A percentile compares a stretch with the other conserved stretches of the same genome.
These are phyloP conservation scores for Hemileia vastatrix DNA, from an alignment of 1,284 basidiomycete species.

Conservation along the genomic window DNA sequence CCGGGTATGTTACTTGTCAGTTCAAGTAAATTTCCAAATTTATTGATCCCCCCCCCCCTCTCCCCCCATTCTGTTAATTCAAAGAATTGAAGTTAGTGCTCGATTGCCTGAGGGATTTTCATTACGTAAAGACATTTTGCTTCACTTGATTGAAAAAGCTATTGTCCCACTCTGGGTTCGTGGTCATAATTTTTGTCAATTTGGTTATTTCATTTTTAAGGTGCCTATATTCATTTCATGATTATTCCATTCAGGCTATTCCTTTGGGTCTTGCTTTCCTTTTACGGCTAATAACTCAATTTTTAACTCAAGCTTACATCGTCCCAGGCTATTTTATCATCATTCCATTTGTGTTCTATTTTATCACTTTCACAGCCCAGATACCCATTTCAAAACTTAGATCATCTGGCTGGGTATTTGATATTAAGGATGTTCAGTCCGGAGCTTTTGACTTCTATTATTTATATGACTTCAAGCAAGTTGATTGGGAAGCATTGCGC, in stretches of 20 bases:
- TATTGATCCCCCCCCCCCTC: neutral
- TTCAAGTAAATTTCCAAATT: neutral
- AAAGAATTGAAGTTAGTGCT: conserved; percentile 62
- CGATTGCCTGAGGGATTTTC: conserved; percentile 69
- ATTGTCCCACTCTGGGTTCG: conserved; percentile 17
- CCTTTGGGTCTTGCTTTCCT: conserved; percentile 69
- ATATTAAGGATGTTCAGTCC: conserved; percentile 53
- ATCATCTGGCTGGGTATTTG: conserved; percentile 75
- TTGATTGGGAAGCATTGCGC: conserved; percentile 39
- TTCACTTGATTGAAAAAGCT: conserved; percentile 43
- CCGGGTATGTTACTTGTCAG: conserved; percentile 52
- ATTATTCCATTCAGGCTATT: conserved; percentile 55
- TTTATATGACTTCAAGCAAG: conserved; percentile 41
- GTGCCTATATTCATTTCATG: conserved; percentile 51
- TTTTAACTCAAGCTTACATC: conserved; percentile 75
- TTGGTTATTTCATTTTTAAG: neutral
- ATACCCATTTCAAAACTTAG: conserved; percentile 59
- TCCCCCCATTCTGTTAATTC: neutral
- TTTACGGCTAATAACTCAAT: conserved; percentile 68
- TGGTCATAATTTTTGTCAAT: neutral
- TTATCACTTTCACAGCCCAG: conserved; percentile 56
- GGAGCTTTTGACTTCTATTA: conserved; percentile 43
- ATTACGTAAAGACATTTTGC: conserved; percentile 58
- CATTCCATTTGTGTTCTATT: conserved; percentile 76
- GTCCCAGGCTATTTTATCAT: conserved; percentile 79